These are phyloP conservation scores for Dionaea muscipula DNA, from an alignment of 179 eudicot species.

Conservation along the genomic window DNA sequence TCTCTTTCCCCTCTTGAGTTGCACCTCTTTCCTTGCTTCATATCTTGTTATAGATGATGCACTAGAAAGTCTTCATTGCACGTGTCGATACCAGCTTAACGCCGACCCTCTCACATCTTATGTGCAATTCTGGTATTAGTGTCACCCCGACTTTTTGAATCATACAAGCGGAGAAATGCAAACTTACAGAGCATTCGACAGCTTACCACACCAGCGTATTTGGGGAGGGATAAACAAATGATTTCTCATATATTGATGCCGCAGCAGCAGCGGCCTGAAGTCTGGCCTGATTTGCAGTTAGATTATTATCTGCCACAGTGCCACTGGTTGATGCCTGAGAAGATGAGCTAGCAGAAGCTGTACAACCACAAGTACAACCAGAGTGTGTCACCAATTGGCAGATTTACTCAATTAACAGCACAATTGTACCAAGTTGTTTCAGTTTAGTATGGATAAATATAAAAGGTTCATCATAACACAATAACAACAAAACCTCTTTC, in stretches of 20 bases:
- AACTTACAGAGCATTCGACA: slow-evolving; percentile 1
- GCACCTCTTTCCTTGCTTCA: too few species aligned
- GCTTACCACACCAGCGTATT: slow-evolving; percentile 53
- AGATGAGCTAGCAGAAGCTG: slow-evolving; percentile 36
- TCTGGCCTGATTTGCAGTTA: slow-evolving; percentile 52
- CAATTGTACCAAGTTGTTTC: background rate
- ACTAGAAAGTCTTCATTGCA: too few species aligned
- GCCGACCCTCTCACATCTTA: too few species aligned
- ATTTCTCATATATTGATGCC: slow-evolving; percentile 72
- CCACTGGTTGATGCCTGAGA: slow-evolving; percentile 42
- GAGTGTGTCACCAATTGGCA: background rate
- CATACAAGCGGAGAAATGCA: background rate
- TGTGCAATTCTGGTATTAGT: too few species aligned
- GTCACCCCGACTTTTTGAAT: too few species aligned
- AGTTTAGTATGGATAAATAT: background rate
- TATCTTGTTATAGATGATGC: too few species aligned
- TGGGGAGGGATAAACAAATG: slow-evolving; percentile 76
- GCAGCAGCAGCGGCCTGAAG: slow-evolving; percentile 94
- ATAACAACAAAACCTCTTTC: too few species aligned
- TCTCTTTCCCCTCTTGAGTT: too few species aligned
- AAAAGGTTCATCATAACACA: too few species aligned
- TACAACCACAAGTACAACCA: slow-evolving; percentile 6
- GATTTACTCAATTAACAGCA: slow-evolving; percentile 5
- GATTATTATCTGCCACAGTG: slow-evolving; percentile 23
- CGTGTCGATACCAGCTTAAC: too few species aligned